Conservation (phyloP, 2,329 filamentous ascomycete species). For the Aspergillus aculeatus region DNA sequence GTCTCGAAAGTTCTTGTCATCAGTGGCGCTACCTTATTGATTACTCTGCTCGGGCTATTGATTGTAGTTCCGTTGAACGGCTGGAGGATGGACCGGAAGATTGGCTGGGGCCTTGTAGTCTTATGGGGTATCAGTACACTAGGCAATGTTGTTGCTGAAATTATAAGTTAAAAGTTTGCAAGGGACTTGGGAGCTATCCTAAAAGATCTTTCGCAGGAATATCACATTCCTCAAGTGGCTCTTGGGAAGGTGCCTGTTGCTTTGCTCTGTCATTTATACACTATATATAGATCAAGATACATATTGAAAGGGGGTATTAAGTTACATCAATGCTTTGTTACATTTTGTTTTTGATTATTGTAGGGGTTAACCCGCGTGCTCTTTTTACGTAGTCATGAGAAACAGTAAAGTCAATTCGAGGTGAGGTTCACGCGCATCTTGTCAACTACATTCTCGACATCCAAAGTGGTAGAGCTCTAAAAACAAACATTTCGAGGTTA, state of each 20-base stretch:
- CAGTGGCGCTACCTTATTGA: constrained; percentile 75
- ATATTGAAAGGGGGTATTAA: neutral
- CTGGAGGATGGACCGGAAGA: constrained; percentile 78
- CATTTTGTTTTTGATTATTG: neutral
- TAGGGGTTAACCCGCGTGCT: neutral
- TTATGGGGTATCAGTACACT: constrained; percentile 80
- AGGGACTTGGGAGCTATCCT: neutral
- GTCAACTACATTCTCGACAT: neutral
- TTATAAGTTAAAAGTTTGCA: constrained; percentile 40
- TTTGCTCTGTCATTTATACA: neutral
- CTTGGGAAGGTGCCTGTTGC: too few relatives aligned
- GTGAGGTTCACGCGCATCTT: neutral
- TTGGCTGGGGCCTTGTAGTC: constrained; percentile 76
- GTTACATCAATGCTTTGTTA: neutral
- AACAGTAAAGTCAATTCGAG: neutral
- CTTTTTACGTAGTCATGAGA: neutral
- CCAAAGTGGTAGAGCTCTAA: neutral
- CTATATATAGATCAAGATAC: neutral
- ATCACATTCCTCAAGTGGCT: too few relatives aligned
- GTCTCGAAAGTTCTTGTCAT: constrained; percentile 84
- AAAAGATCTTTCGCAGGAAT: too few relatives aligned
- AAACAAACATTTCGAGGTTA: neutral
- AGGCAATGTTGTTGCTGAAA: constrained; percentile 77
- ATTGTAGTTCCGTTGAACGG: constrained; percentile 79
- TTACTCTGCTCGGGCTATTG: constrained; percentile 76